Evolutionary conservation across 2,329 filamentous ascomycete species (phyloP), one percentile per base, ranked within the genome.

Genomic region (Colletotrichum sp.): DNA sequence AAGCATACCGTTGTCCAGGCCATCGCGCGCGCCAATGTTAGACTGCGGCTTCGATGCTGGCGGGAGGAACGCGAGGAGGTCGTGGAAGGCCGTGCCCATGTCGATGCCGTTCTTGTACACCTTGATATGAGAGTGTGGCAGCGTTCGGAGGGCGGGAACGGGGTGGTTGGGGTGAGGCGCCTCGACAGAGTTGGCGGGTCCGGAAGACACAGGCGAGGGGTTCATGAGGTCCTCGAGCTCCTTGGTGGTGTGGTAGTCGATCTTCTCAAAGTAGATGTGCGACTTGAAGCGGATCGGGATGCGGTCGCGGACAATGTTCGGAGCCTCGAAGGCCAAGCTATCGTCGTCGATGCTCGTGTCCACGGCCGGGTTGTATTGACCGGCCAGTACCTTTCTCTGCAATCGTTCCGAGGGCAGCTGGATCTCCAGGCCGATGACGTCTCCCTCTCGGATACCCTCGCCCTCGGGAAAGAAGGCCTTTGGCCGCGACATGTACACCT

Each of bases 241-340:
- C 82, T 98, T 97, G 13, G 94, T 94, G 1, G 95, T 89, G 79
- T 96, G 94, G 83, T 97, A 97, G 82, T 98, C 96, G 78, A 96
- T 94, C 82, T 95, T 94, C 85, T 98, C 96, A 84, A 98, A 98
- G 86, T 97, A 98, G 69, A 96, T 94, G 83, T 97, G 95, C 56
- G 94, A 92, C 84, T 98, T 98, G 87, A 98, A 97, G 12, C 96
- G 93, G 78, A 98, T 98, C 1, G 97, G 96, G 59, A 98, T 95
- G 64, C 97, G 94, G 84, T 99, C 97, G 77, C 97, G 95, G 75
- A 99, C 95, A 77, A 98, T 94, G 83, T 98, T 97, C 18, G 92
- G 86, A 0, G 90, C 90, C 76, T 91, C 89, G n/a, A 90, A 88
- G 1, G 90, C 88, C 4, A 87, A 82, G 21, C 87, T 84, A 12